Base-by-base conservation (phyloP, 1,284 basidiomycete genomes). In the Puccinia triticina region DNA sequence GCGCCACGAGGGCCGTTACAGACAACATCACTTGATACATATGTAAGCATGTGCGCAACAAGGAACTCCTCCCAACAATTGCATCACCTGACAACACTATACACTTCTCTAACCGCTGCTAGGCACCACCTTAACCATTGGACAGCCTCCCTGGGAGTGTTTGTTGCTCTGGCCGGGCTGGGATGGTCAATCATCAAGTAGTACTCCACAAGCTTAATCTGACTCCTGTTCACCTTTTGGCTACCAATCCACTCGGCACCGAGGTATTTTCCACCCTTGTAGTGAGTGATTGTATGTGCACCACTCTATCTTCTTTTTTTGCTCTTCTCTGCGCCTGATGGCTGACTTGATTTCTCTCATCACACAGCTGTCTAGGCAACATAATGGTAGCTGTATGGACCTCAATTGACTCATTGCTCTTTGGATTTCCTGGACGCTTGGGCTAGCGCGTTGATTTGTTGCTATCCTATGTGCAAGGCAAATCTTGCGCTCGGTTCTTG, bases 351-450 rank as follows among this genome's bases (percentile, higher is more conserved):
- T 50, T 43, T 53, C n/a, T 53, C 69, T 46, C 53, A 40, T 53
- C 43, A 53, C 11, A 59, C 29, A 81, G 78, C 78, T 48, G 69
- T 81, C 21, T 73, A 43, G 34, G 78, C 78, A 5, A 81, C 78
- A 40, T 69, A 73, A 46, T 81, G 78, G 78, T 81, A 69, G 78
- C 67, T 73, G 23, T 81, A 81, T 73, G 78, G 78, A 12, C 78
- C 78, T 32, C 34, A 32, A 18, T 59, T 32, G 10, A 61, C 78
- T 11, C 43, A 59, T 34, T 67, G 69, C 46, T 53, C 55, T 32
- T 32, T 67, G 14, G 53, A 73, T 59, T 37, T 74, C 29, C 69
- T 81, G 11, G 78, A 81, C 48, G 67, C 78, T 34, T 72, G 78
- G 78, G 78, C 78, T 46, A 69, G 78, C 40, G 78, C 55, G 16